phyloP scores from a whole-genome alignment of 352 stramenopile genomes.

The Phytophthora syringae region DNA sequence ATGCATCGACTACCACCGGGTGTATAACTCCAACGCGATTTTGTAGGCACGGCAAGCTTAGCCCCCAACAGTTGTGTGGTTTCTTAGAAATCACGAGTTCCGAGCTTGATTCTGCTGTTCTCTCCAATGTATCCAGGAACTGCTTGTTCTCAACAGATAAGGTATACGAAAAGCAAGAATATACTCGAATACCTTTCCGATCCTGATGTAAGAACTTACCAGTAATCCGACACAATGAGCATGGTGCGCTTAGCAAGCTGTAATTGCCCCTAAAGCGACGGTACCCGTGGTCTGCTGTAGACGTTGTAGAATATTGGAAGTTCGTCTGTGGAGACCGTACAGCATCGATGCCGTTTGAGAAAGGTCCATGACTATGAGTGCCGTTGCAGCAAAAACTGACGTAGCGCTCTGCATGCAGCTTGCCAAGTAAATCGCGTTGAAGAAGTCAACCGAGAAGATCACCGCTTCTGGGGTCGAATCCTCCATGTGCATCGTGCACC shows the following conservation, averaged over 20 bases:
- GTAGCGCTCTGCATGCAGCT: constrained; percentile 28
- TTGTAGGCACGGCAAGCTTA: not conserved
- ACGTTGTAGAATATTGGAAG: not conserved
- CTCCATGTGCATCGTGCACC: constrained; percentile 13
- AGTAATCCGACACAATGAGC: constrained; percentile 2
- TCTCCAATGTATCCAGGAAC: constrained; percentile 10
- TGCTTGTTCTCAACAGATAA: constrained; percentile 6
- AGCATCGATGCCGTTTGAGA: constrained; percentile 18
- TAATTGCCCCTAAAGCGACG: not conserved
- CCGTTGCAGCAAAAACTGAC: constrained; percentile 7
- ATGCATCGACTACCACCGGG: not conserved
- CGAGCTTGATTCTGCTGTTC: not conserved
- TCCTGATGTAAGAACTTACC: constrained; percentile 1
- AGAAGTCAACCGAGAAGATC: constrained; percentile 32
- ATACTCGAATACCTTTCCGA: constrained; percentile 1
- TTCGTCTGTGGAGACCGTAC: constrained; percentile 17
- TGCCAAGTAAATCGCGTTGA: constrained; percentile 29
- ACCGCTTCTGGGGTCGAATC: constrained; percentile 24
- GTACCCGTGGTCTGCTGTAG: not conserved
- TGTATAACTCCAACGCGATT: constrained; percentile 3
- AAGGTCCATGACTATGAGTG: constrained; percentile 13
- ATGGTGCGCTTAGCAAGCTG: not conserved
- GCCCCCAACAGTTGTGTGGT: not conserved
- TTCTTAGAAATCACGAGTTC: not conserved
- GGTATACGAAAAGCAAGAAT: constrained; percentile 12